These are phyloP conservation scores for Fragilariopsis cylindrus DNA, from an alignment of 108 stramenopile genomes.

Conservation along the genomic window DNA sequence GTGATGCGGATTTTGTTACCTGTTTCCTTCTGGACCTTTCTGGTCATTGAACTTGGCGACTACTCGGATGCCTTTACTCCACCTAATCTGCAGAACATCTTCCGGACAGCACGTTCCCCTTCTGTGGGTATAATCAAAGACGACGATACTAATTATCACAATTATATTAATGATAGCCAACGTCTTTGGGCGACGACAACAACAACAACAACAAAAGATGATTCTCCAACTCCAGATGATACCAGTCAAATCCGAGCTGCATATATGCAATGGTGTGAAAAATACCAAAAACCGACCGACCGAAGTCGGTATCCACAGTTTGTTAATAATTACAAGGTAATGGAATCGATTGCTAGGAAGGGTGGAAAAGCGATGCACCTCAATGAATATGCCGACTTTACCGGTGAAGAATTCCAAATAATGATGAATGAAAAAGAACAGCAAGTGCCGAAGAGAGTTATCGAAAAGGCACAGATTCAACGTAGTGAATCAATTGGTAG, in stretches of 20 bases:
- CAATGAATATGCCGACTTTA: slow-evolving; percentile 79
- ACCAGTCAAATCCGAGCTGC: slow-evolving; percentile 46
- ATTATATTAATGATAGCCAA: slow-evolving; percentile 60
- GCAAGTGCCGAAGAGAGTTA: slow-evolving; percentile 37
- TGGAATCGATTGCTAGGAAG: slow-evolving; percentile 73
- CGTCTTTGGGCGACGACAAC: slow-evolving; percentile 51
- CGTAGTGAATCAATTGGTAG: slow-evolving; percentile 66
- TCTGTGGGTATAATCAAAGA: not conserved
- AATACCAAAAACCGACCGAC: slow-evolving; percentile 59
- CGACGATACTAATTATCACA: slow-evolving; percentile 31
- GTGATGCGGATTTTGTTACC: slow-evolving; percentile 16
- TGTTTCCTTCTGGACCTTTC: slow-evolving; percentile 11
- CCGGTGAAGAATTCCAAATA: slow-evolving; percentile 65
- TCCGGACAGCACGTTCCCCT: not conserved
- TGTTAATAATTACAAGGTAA: slow-evolving; percentile 65
- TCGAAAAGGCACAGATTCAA: slow-evolving; percentile 64
- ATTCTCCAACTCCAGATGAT: not conserved
- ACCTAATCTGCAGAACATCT: slow-evolving; percentile 9
- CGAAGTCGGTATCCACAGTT: slow-evolving; percentile 69
- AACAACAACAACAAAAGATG: not conserved
- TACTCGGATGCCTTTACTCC: slow-evolving; percentile 25
- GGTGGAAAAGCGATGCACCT: slow-evolving; percentile 67
- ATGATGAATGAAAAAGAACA: slow-evolving; percentile 1
- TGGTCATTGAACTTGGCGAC: slow-evolving; percentile 7
- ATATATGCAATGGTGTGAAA: slow-evolving; percentile 80